Evolutionary conservation across 352 stramenopile species (phyloP).

Genomic region (Phytophthora pini): DNA sequence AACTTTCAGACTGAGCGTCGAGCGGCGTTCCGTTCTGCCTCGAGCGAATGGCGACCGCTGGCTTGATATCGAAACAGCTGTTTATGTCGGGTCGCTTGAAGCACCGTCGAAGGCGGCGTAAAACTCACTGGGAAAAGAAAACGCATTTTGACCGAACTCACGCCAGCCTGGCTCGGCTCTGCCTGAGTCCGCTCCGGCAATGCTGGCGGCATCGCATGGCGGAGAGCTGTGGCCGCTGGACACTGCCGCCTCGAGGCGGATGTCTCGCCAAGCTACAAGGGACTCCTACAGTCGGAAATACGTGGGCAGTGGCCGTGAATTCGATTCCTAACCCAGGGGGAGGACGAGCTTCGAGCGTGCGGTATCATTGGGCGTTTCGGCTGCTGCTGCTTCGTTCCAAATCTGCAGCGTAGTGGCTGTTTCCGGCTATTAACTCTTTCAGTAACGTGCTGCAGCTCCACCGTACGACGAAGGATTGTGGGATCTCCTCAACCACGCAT

Average conservation of each 20-base stretch:
- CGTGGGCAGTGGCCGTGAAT: too few relatives aligned
- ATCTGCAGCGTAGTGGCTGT: neutral
- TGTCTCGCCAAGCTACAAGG: too few relatives aligned
- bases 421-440: neutral
- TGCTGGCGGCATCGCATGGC: slow-evolving; percentile 18
- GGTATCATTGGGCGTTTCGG: too few relatives aligned
- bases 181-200: neutral
- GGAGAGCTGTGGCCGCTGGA: slow-evolving; percentile 7
- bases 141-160: slow-evolving; percentile 19
- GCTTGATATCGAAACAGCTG: slow-evolving; percentile 26
- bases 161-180: slow-evolving; percentile 12
- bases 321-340: too few relatives aligned
- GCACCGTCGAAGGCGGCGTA: slow-evolving; percentile 22
- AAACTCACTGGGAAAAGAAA: slow-evolving; percentile 29
- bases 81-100: slow-evolving; percentile 20
- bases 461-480: slow-evolving; percentile 22
- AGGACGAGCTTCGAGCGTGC: too few relatives aligned
- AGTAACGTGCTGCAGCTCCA: slow-evolving; percentile 5
- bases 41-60: slow-evolving; percentile 28
- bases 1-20: slow-evolving; percentile 40
- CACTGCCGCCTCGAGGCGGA: neutral
- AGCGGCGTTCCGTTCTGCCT: slow-evolving; percentile 5
- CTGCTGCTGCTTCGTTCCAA: too few relatives aligned
- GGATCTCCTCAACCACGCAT: slow-evolving; percentile 23
- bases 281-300: too few relatives aligned